Conservation (phyloP, 768 basidiomycete genomes). For the Lactifluus rugatus region DNA sequence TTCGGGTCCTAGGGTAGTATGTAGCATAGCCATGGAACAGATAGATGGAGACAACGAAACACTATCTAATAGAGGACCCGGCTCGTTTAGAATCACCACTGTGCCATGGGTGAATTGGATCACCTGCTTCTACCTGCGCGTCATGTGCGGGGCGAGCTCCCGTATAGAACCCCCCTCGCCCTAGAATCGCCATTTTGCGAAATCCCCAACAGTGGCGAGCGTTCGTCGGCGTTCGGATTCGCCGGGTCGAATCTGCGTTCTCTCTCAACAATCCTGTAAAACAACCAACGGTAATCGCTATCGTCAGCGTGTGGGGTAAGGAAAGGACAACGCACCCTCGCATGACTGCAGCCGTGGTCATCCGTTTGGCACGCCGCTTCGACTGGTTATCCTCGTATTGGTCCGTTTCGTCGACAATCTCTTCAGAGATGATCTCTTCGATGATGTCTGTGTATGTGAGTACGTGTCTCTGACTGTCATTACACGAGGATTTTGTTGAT, state of each 20-base stretch:
- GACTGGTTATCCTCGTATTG: slow-evolving; percentile 79
- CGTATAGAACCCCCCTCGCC: background rate
- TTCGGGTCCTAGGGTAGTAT: background rate
- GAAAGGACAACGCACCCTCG: slow-evolving; percentile 44
- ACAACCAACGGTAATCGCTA: background rate
- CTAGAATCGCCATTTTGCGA: background rate
- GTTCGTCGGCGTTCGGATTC: slow-evolving; percentile 3
- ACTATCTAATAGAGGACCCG: background rate
- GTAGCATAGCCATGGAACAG: too few species aligned
- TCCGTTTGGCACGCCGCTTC: slow-evolving; percentile 61
- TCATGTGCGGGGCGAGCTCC: slow-evolving; percentile 7
- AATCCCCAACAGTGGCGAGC: slow-evolving; percentile 6
- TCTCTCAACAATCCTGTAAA: slow-evolving; percentile 45
- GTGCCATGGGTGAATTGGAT: too few species aligned
- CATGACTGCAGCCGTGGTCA: slow-evolving; percentile 70
- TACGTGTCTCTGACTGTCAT: background rate
- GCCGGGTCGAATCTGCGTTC: slow-evolving; percentile 26
- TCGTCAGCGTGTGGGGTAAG: background rate
- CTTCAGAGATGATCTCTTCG: slow-evolving; percentile 93
- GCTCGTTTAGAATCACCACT: background rate
- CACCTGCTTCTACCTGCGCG: background rate
- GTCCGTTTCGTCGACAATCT: slow-evolving; percentile 94
- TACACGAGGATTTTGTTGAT: background rate
- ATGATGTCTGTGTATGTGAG: slow-evolving; percentile 54
- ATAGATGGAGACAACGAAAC: background rate